These are phyloP conservation scores for Hemerocallis citrina DNA, from an alignment of 106 monocot species.

Conservation along the genomic window DNA sequence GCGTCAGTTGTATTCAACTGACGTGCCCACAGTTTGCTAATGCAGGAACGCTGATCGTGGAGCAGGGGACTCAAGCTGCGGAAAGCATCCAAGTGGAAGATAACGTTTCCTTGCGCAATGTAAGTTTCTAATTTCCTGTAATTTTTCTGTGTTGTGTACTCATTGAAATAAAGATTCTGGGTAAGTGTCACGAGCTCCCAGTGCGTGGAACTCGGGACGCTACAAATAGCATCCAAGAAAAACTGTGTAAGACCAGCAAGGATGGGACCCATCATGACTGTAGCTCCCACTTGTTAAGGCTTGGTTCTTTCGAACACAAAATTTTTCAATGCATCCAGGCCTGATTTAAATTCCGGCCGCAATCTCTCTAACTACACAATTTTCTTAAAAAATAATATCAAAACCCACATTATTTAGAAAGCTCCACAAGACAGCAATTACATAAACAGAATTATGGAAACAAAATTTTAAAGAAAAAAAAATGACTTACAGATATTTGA, in stretches of 20 bases:
- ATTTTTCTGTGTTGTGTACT: no score
- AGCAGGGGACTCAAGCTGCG: no score
- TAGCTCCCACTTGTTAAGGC: slow-evolving; percentile 73
- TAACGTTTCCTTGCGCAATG: no score
- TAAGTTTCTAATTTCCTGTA: no score
- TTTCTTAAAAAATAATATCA: neutral
- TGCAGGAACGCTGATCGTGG: no score
- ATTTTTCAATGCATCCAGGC: slow-evolving; percentile 70
- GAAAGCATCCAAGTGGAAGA: no score
- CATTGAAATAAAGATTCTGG: no score
- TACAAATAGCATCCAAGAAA: slow-evolving; percentile 68
- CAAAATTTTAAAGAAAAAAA: neutral
- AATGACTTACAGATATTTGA: slow-evolving; percentile 61
- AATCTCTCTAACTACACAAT: slow-evolving; percentile 56
- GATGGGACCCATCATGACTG: slow-evolving; percentile 75
- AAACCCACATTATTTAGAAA: slow-evolving; percentile 1
- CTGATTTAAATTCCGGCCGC: slow-evolving; percentile 62
- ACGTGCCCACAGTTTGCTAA: no score
- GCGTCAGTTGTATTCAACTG: no score
- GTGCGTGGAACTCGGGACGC: no score
- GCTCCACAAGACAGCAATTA: neutral
- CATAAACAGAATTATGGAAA: neutral
- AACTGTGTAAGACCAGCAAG: slow-evolving; percentile 76
- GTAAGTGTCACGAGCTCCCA: no score
- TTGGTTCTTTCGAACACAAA: slow-evolving; percentile 75